Evolutionary conservation across 352 stramenopile genomes (phyloP), one percentile per base, ranked within the genome.

Genomic region (Globisporangium splendens): DNA sequence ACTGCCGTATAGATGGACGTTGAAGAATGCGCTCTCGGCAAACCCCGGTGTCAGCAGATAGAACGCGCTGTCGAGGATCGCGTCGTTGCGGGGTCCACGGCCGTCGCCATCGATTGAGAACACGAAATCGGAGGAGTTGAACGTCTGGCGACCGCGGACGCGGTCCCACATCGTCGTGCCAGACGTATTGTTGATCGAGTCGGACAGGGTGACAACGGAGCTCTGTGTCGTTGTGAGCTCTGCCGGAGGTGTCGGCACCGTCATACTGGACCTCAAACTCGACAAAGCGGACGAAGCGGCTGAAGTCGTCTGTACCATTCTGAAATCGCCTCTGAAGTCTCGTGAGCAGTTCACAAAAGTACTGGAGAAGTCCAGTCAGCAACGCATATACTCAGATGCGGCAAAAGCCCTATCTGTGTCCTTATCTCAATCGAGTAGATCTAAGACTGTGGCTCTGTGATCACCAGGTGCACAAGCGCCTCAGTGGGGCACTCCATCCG

Each of bases 1-100:
- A 47, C 75, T 76, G 33, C 82, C 81, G 68, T 86, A 91, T 55
- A 83, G 69, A 53, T 91, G 75, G 54, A 89, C 85, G 57, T 86
- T 86, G 61, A 79, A 78, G 50, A 83, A 77, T 51, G 72, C 68
- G 49, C 68, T 51, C 15, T 60, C 62, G 20, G 57, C 73, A 63
- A 61, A 74, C 35, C 65, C 62, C 7, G 56, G 56, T 24, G 56
- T 46, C 35, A 49, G 17, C 17, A 35, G 20, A 2, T 5, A 39
- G 47, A 41, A 53, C 24, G 24, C 24, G 5, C 24, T 31, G 21
- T 53, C 47, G 47, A 53, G 47, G 17, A 35, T 24, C 28, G 31
- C 54, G n/a, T 51, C 18, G 31, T 44, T 52, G 18, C 18, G 18
- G 15, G 47, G 8, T 12, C 47, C 47, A 17, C 47, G 24, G 11